phyloP scores from a whole-genome alignment of 768 basidiomycete species.

The Trametes punicea region DNA sequence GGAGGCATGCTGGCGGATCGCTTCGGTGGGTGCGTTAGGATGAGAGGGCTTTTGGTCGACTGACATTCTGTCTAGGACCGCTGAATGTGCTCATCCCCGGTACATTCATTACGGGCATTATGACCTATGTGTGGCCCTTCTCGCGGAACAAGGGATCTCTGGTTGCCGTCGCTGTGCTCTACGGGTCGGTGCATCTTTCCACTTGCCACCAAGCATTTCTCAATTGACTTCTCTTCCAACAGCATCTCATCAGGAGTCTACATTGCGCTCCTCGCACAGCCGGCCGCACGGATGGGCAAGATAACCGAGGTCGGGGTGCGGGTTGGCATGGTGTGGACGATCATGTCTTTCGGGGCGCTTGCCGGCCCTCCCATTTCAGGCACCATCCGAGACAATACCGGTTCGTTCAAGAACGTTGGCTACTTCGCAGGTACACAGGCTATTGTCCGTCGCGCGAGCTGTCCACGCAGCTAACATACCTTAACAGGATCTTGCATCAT shows the following conservation, averaged over 20 bases:
- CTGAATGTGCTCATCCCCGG: conserved; percentile 68
- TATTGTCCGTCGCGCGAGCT: background rate
- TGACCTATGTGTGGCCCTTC: conserved; percentile 73
- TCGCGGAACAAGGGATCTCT: conserved; percentile 42
- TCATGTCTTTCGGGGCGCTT: conserved; percentile 59
- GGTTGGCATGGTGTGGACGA: conserved; percentile 59
- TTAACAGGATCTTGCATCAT: background rate
- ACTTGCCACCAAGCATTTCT: background rate
- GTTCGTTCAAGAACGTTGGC: conserved; percentile 52
- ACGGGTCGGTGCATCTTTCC: conserved; percentile 45
- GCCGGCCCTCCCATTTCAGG: conserved; percentile 74
- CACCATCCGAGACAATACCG: conserved; percentile 53
- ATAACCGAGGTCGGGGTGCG: conserved; percentile 60
- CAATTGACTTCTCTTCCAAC: background rate
- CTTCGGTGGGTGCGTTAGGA: conserved; percentile 36
- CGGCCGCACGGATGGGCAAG: conserved; percentile 59
- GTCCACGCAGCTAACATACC: background rate
- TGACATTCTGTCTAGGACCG: conserved; percentile 40
- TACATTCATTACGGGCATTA: conserved; percentile 47
- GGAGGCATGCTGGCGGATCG: conserved; percentile 54
- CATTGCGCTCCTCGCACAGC: conserved; percentile 51
- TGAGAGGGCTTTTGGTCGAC: background rate
- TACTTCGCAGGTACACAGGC: conserved; percentile 45
- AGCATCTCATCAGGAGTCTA: conserved; percentile 65
- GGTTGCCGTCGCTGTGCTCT: conserved; percentile 53